Percentiles rank a stretch among this genome's conserved stretches.
These are phyloP conservation scores for Malania oleifera DNA, from an alignment of 164 flowering plant genomes.

Conservation along the genomic window DNA sequence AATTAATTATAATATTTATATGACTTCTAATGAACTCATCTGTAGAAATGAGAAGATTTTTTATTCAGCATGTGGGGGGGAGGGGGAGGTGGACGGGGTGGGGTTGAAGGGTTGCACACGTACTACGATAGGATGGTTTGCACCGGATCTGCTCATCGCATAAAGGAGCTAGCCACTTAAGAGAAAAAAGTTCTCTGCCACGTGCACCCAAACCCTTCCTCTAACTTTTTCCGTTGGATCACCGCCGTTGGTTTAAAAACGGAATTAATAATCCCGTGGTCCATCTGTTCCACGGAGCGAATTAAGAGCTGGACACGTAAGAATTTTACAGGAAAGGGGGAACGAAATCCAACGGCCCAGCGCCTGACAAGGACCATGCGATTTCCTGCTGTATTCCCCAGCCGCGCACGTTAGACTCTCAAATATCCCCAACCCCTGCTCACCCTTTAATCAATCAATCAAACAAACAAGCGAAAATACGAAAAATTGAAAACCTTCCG, in stretches of 20 bases:
- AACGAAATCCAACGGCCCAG: slow-evolving; percentile 29
- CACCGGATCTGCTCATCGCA: too few relatives aligned
- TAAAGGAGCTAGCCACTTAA: too few relatives aligned
- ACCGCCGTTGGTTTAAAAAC: slow-evolving; percentile 6
- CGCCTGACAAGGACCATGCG: slow-evolving; percentile 1
- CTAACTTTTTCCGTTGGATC: neutral
- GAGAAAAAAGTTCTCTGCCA: neutral
- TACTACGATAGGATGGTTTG: too few relatives aligned
- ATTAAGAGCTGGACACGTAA: slow-evolving; percentile 18
- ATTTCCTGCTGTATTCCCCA: slow-evolving; percentile 3
- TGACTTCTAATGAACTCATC: too few relatives aligned
- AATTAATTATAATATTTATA: too few relatives aligned
- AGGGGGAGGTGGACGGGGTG: too few relatives aligned
- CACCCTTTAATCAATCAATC: neutral
- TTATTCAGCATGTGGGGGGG: too few relatives aligned
- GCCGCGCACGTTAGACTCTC: slow-evolving; percentile 14
- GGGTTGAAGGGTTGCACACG: too few relatives aligned
- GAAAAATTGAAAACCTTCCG: neutral
- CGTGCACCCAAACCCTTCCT: slow-evolving; percentile 13
- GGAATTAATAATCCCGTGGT: slow-evolving; percentile 3
- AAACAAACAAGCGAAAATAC: neutral
- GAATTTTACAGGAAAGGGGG: neutral
- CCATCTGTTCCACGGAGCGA: neutral
- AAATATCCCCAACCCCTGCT: slow-evolving; percentile 9
- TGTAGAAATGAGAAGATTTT: too few relatives aligned